These are phyloP conservation scores for Solanum peruvianum DNA, from an alignment of 257 asterid genomes.

Conservation along the genomic window DNA sequence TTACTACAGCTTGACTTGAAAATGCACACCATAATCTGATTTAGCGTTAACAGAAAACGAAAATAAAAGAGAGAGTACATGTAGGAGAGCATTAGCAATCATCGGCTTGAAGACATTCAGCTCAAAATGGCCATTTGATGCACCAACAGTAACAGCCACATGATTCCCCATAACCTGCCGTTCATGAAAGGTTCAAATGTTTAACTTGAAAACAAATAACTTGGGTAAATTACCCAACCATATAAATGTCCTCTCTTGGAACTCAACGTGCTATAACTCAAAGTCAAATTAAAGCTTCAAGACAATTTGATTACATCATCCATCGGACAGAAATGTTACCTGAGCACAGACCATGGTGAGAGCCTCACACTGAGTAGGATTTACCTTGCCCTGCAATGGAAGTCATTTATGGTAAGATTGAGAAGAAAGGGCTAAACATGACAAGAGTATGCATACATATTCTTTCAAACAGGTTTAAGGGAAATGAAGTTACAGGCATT, in stretches of 20 bases:
- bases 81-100: conserved; percentile 83
- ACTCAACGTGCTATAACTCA: not conserved
- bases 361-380: conserved; percentile 98
- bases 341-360: conserved; percentile 97
- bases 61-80: conserved; percentile 32
- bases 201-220: not conserved
- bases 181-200: not conserved
- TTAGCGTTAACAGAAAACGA: not conserved
- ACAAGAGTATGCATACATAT: not conserved
- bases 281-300: not conserved
- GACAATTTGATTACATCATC: not conserved
- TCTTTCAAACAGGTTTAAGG: conserved; percentile 1
- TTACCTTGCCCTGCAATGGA: conserved; percentile 82
- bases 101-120: conserved; percentile 91
- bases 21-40: not conserved
- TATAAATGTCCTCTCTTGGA: not conserved
- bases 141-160: conserved; percentile 85
- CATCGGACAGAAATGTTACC: conserved; percentile 27
- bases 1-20: not conserved
- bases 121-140: conserved; percentile 93
- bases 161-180: conserved; percentile 81
- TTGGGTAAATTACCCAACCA: not conserved
- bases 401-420: not conserved
- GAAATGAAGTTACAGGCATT: conserved; percentile 67
- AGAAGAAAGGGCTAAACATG: not conserved